Evolutionary conservation across 2,329 filamentous ascomycete species (phyloP).

Genomic region (Mycosphaerella sp.): DNA sequence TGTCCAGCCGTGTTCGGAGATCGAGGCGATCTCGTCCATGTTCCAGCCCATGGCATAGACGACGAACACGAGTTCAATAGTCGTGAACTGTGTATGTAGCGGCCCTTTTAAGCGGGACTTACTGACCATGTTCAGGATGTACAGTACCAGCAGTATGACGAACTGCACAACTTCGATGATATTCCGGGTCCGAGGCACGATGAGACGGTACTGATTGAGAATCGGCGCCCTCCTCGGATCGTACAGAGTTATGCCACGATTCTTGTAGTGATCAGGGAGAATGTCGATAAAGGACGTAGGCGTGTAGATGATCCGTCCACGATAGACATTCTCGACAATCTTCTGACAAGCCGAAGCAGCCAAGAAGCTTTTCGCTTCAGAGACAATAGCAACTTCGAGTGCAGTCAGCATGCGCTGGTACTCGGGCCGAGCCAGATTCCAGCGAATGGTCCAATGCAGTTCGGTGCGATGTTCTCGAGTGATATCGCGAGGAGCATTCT

Average conservation of each 20-base stretch:
- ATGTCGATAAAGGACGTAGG: constrained; percentile 77
- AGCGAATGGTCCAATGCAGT: constrained; percentile 41
- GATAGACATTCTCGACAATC: constrained; percentile 76
- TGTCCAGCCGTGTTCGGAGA: constrained; percentile 68
- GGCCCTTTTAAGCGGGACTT: constrained; percentile 49
- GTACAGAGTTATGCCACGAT: constrained; percentile 74
- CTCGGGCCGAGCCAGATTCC: constrained; percentile 38
- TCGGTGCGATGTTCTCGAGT: constrained; percentile 50
- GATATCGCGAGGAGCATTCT: constrained; percentile 67
- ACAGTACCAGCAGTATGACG: constrained; percentile 60
- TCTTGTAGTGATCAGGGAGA: constrained; percentile 79
- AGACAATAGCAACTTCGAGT: constrained; percentile 76
- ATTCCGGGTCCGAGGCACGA: constrained; percentile 73
- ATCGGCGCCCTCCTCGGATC: constrained; percentile 68
- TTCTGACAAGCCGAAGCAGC: constrained; percentile 73
- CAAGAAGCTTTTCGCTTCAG: constrained; percentile 72
- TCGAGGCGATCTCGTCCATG: constrained; percentile 69
- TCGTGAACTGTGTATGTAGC: constrained; percentile 35
- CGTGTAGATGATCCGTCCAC: constrained; percentile 73
- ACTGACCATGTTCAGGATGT: constrained; percentile 65
- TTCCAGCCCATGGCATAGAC: constrained; percentile 74
- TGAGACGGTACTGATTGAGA: constrained; percentile 77
- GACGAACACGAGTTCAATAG: constrained; percentile 60
- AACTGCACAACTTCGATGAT: constrained; percentile 71
- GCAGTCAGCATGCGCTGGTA: constrained; percentile 62